Base-by-base conservation (phyloP, 768 basidiomycete genomes). In the Collybia nuda region DNA sequence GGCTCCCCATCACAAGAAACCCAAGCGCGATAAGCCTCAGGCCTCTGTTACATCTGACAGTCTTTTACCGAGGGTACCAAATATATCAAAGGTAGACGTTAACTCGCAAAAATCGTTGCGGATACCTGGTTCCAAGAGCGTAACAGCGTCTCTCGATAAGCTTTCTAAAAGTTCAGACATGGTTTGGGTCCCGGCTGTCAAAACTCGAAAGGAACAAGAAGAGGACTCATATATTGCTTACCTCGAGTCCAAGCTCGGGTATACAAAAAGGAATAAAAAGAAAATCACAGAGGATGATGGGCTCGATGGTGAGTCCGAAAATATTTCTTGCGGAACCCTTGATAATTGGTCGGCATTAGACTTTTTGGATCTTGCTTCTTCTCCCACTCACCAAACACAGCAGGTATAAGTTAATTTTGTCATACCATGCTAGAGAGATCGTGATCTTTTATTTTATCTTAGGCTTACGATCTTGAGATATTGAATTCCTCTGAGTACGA, bases 161-260 rank as follows among this genome's bases (percentile, higher is more conserved):
- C 64, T 71, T 18, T 2, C 32, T 11, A 11, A 11, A 32, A 32
- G 56, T 51, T 3, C 59, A 58, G 0, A 47, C 56, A 38, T 48
- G 46, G 44, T 21, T 45, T 22, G 35, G 15, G 45, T 22, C 56
- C 53, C 39, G 17, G 26, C 45, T 8, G 57, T 69, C 21, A 71
- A 66, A 21, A 66, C 67, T 5, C 71, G 63, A 26, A 68, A 70
- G 50, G 80, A 90, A 53, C 67, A 74, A 24, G 78, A 87, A 28
- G 95, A 98, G 58, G 93, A 95, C 60, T 77, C 79, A 0, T 92
- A 95, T 62, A 97, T 98, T 39, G 78, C 84, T 0, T 85, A 88
- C 68, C 70, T 97, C 9, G 95, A 98, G 65, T 73, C 78, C 0
- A 87, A 85, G 64, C 77, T 97, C 15, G 85, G 89, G 2, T 74